Evolutionary conservation across 768 basidiomycete species (phyloP).

Genomic region (Termitomyces sp.): DNA sequence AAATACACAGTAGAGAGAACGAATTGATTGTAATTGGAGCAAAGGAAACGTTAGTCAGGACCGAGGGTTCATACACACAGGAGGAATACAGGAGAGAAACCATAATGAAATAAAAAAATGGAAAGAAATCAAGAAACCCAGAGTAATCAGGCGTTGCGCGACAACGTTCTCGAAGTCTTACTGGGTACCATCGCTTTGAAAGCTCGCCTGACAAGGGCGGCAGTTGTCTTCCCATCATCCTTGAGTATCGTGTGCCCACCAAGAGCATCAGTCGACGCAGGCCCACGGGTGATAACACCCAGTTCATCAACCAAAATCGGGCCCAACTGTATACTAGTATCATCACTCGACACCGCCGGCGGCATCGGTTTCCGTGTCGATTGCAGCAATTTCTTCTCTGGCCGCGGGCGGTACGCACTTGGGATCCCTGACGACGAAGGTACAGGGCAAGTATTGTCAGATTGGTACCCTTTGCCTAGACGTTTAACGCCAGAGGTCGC

Average conservation of each 20-base stretch:
- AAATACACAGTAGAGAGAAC: background rate
- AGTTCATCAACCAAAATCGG: constrained; percentile 63
- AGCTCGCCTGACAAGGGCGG: constrained; percentile 63
- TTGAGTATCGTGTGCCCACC: constrained; percentile 27
- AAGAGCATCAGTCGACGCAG: constrained; percentile 19
- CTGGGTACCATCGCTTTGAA: constrained; percentile 75
- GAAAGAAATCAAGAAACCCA: background rate
- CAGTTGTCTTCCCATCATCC: constrained; percentile 48
- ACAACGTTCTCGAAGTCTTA: constrained; percentile 51
- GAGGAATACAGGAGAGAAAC: background rate
- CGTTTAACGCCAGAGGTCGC: constrained; percentile 79
- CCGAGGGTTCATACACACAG: background rate
- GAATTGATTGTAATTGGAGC: background rate
- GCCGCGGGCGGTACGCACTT: constrained; percentile 13
- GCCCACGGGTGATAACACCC: constrained; percentile 45
- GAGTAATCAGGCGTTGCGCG: constrained; percentile 36
- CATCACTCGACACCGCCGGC: constrained; percentile 67
- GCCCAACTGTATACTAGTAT: constrained; percentile 35
- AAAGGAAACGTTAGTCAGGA: background rate
- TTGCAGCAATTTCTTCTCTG: constrained; percentile 44
- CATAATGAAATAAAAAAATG: constrained; percentile 6
- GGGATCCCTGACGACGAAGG: constrained; percentile 26
- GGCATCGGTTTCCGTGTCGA: constrained; percentile 57
- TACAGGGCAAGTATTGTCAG: constrained; percentile 45
- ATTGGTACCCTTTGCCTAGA: constrained; percentile 79